A percentile compares a stretch with the other conserved stretches of the same genome.
These are phyloP conservation scores for Rhizopogon salebrosus DNA, from an alignment of 768 basidiomycete species.

Conservation along the genomic window DNA sequence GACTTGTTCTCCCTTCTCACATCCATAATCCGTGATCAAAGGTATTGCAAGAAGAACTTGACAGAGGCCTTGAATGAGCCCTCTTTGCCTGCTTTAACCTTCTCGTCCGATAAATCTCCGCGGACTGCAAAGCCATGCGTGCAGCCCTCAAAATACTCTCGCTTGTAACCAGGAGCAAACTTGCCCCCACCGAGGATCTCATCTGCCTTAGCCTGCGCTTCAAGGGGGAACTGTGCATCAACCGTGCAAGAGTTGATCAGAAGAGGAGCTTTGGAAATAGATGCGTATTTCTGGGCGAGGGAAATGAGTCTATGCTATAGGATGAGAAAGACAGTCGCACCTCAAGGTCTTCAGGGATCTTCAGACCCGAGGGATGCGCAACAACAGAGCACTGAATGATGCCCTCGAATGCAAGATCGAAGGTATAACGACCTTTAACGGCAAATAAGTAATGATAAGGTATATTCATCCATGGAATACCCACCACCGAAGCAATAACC, in stretches of 20 bases:
- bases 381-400: conserved; percentile 33
- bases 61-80: conserved; percentile 56
- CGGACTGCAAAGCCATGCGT: conserved; percentile 51
- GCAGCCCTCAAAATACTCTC: conserved; percentile 43
- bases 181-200: conserved; percentile 34
- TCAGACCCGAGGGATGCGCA: conserved; percentile 43
- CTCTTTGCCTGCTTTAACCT: conserved; percentile 59
- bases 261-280: conserved; percentile 27
- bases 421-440: conserved; percentile 32
- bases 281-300: too few species aligned
- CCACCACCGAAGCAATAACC: conserved; percentile 39
- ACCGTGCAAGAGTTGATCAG: conserved; percentile 37
- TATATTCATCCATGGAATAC: background rate
- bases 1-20: conserved; percentile 26
- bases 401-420: conserved; percentile 41
- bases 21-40: conserved; percentile 29
- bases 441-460: background rate
- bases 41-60: conserved; percentile 42
- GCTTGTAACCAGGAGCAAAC: conserved; percentile 40
- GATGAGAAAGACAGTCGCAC: conserved; percentile 7
- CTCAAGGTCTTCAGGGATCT: conserved; percentile 34
- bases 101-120: conserved; percentile 40
- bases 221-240: conserved; percentile 28
- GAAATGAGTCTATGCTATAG: background rate
- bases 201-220: conserved; percentile 29